Percentiles rank a stretch among this genome's conserved stretches.
Evolutionary conservation across 106 monocot genomes (phyloP).

Genomic region (Ottelia alismoides): DNA sequence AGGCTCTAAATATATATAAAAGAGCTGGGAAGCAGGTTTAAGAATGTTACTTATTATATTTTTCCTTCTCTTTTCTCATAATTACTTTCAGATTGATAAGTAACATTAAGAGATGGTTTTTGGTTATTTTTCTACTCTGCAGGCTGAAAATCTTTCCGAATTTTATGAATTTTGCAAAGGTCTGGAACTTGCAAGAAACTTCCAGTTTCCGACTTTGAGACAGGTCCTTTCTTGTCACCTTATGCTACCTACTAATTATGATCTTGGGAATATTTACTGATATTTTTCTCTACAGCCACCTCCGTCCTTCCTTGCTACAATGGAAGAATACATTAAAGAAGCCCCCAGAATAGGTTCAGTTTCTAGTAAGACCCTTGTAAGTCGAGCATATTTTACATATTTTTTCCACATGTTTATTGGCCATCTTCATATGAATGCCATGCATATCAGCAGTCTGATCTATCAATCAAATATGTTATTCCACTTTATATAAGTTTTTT

Average conservation of each 20-base stretch:
- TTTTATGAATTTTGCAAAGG: conserved; percentile 78
- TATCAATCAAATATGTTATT: neutral
- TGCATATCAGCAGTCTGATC: neutral
- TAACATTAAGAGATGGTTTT: neutral
- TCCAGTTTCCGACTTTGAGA: conserved; percentile 68
- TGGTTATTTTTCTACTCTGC: neutral
- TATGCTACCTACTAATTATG: neutral
- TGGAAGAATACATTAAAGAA: conserved; percentile 91
- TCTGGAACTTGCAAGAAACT: conserved; percentile 69
- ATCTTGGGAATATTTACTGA: neutral
- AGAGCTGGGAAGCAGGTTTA: conserved; percentile 73
- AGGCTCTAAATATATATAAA: conserved; percentile 74
- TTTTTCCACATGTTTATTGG: neutral
- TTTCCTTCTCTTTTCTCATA: too few species aligned
- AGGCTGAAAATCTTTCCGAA: conserved; percentile 71
- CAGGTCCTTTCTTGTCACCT: conserved; percentile 24
- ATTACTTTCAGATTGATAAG: too few species aligned
- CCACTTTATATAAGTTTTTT: too few species aligned
- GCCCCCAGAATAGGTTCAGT: conserved; percentile 40
- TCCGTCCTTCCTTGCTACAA: conserved; percentile 72
- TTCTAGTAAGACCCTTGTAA: conserved; percentile 43
- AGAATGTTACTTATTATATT: too few species aligned
- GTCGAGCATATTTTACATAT: conserved; percentile 3
- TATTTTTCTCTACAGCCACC: conserved; percentile 46
- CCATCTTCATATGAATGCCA: neutral